Evolutionary conservation across 1,284 basidiomycete genomes (phyloP).

Genomic region (Xerocomus nothofagi): DNA sequence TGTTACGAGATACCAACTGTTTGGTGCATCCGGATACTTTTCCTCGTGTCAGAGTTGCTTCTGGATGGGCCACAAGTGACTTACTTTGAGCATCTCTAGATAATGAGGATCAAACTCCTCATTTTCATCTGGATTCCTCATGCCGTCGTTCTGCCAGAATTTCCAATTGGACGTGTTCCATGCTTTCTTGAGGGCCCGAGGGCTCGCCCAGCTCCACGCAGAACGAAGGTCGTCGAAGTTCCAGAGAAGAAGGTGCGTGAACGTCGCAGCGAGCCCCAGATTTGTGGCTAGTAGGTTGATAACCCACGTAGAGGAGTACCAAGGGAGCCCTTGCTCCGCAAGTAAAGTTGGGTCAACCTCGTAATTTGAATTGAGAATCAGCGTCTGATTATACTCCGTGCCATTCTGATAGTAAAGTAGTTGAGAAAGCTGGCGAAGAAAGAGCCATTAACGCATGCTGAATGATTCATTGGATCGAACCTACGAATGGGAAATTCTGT

Average conservation of each 20-base stretch:
- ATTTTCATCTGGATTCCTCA: constrained; percentile 34
- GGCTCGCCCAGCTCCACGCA: constrained; percentile 47
- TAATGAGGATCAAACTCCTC: constrained; percentile 48
- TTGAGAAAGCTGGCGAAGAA: constrained; percentile 40
- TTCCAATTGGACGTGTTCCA: constrained; percentile 40
- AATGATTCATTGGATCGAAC: background rate
- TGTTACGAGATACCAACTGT: constrained; percentile 47
- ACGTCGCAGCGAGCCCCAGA: constrained; percentile 45
- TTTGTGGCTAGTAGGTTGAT: constrained; percentile 32
- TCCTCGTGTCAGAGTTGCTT: background rate
- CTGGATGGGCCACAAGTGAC: background rate
- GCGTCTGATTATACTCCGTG: constrained; percentile 44
- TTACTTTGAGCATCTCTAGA: constrained; percentile 49
- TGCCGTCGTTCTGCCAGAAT: constrained; percentile 47
- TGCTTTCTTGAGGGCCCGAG: constrained; percentile 10
- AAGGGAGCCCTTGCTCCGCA: constrained; percentile 43
- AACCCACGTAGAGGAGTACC: constrained; percentile 41
- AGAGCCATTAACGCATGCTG: background rate
- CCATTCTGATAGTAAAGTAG: constrained; percentile 51
- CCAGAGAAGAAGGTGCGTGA: constrained; percentile 54
- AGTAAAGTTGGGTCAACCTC: constrained; percentile 46
- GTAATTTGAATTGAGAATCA: constrained; percentile 48
- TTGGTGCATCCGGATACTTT: constrained; percentile 48
- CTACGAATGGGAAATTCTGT: constrained; percentile 48
- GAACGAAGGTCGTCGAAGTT: constrained; percentile 43